phyloP scores from a whole-genome alignment of 2,329 filamentous ascomycete species.

The Pestalotiopsis sp. region DNA sequence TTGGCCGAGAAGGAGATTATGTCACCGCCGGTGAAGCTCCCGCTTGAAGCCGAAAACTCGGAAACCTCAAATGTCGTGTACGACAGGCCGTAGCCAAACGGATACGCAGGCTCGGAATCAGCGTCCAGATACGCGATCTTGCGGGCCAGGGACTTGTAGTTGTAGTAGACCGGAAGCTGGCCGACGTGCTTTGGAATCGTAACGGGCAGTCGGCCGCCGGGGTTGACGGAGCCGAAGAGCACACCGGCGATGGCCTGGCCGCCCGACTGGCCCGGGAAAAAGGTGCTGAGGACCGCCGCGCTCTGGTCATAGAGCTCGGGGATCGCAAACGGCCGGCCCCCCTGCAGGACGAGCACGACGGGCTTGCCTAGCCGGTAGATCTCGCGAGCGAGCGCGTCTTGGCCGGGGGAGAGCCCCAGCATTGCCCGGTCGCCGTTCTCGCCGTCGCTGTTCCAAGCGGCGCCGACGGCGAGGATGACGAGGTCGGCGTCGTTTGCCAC shows the following conservation, averaged over 20 bases:
- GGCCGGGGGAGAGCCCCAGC: slow-evolving; percentile 36
- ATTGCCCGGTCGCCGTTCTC: slow-evolving; percentile 43
- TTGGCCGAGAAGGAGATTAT: slow-evolving; percentile 37
- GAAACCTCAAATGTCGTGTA: slow-evolving; percentile 33
- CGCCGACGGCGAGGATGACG: slow-evolving; percentile 41
- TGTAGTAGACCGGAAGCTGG: slow-evolving; percentile 38
- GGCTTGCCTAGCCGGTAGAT: slow-evolving; percentile 42
- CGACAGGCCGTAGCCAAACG: slow-evolving; percentile 38
- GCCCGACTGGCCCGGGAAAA: slow-evolving; percentile 36
- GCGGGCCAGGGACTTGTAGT: slow-evolving; percentile 33
- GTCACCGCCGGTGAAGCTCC: slow-evolving; percentile 24
- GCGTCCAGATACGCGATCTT: slow-evolving; percentile 32
- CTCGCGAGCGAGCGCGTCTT: slow-evolving; percentile 37
- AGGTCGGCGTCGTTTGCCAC: slow-evolving; percentile 38
- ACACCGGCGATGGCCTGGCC: slow-evolving; percentile 38
- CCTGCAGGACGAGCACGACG: slow-evolving; percentile 42
- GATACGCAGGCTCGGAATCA: slow-evolving; percentile 31
- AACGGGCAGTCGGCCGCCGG: slow-evolving; percentile 36
- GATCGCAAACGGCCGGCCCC: slow-evolving; percentile 43
- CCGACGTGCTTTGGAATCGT: slow-evolving; percentile 36
- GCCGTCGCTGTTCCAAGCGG: slow-evolving; percentile 47
- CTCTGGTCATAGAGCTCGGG: slow-evolving; percentile 40
- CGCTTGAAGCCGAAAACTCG: slow-evolving; percentile 27
- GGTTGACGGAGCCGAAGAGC: slow-evolving; percentile 34
- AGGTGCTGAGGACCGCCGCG: slow-evolving; percentile 40